Base-by-base conservation (phyloP, 1,139 yeast species). In the Pichia sp. region DNA sequence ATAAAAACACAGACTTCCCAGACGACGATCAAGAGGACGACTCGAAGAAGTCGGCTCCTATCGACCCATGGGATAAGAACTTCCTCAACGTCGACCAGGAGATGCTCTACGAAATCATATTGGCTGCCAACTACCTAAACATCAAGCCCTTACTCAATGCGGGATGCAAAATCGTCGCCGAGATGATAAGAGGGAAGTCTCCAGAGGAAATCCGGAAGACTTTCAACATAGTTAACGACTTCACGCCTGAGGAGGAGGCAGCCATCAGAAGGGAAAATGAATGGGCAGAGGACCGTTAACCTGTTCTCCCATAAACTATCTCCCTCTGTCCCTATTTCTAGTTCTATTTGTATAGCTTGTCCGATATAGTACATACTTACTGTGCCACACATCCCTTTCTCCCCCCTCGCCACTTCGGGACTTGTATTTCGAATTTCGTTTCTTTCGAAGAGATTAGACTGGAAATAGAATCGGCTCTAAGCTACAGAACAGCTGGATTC, bases 161-260 rank as follows among this genome's bases (percentile, higher is more conserved):
- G 12, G 97, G 98, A 9, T 93, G 99, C 73, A 95, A 95, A 73
- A 89, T 92, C 48, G 97, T 93, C 50, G 99, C 99, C 52, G 97
- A 92, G 71, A 92, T 93, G 98, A 95, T 93, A 70, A 86, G 92
- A 73, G 95, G 96, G 55, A 91, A 95, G 74, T 80, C 92, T 1
- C 97, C 99, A 6, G 98, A 92, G 70, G 99, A 95, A 72, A 90
- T 95, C 67, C 84, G 99, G 72, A 87, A 90, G 87, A 89, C 96
- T 1, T 95, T 95, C 77, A 95, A 95, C 72, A 95, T 95, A 64
- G 95, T 87, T 58, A 90, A 92, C 70, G 99, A 95, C 71, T 93
- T 95, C 73, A 88, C 96, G 44, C 97, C 98, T 4, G 99, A 95
- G 71, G 99, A 95, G 72, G 99, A 93, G 74, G 97, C 95, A 50